Conservation (phyloP, 208 protist species). For the Herpetomonas samuelpessoai region DNA sequence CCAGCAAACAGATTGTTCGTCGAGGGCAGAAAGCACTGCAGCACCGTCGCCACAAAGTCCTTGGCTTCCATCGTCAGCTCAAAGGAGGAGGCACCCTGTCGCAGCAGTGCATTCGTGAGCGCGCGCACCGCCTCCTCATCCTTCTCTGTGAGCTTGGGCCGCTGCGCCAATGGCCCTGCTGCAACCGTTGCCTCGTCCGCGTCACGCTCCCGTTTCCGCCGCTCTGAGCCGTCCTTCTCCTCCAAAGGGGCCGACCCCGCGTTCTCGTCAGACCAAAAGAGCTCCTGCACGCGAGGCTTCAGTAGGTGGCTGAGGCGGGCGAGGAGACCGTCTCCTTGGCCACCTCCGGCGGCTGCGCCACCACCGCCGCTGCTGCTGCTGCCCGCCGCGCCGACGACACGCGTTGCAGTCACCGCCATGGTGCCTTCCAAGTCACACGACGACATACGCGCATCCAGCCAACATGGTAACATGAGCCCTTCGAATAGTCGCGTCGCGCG, state of each 20-base stretch:
- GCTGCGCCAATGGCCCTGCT: too few relatives aligned
- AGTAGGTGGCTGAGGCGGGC: neutral
- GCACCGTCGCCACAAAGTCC: slow-evolving; percentile 43
- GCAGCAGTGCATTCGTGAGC: slow-evolving; percentile 16
- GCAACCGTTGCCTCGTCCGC: neutral
- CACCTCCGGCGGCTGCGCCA: neutral
- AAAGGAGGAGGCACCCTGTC: slow-evolving; percentile 53
- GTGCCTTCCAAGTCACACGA: slow-evolving; percentile 66
- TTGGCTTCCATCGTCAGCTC: slow-evolving; percentile 47
- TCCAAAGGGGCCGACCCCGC: too few relatives aligned
- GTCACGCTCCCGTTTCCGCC: neutral
- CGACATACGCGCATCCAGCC: slow-evolving; percentile 40
- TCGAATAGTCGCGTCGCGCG: slow-evolving; percentile 45
- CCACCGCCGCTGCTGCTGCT: neutral
- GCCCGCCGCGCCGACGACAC: slow-evolving; percentile 28
- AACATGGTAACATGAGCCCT: slow-evolving; percentile 44
- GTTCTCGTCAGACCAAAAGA: too few relatives aligned
- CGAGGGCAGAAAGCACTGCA: slow-evolving; percentile 50
- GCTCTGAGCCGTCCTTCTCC: neutral
- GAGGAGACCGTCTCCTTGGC: neutral
- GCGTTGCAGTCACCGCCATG: slow-evolving; percentile 48
- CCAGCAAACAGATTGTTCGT: slow-evolving; percentile 10
- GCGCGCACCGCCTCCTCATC: neutral
- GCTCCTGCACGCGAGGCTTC: neutral
- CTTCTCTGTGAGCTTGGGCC: too few relatives aligned